Evolutionary conservation across 441 rosid species (phyloP).

Genomic region (Jatropha multifida): DNA sequence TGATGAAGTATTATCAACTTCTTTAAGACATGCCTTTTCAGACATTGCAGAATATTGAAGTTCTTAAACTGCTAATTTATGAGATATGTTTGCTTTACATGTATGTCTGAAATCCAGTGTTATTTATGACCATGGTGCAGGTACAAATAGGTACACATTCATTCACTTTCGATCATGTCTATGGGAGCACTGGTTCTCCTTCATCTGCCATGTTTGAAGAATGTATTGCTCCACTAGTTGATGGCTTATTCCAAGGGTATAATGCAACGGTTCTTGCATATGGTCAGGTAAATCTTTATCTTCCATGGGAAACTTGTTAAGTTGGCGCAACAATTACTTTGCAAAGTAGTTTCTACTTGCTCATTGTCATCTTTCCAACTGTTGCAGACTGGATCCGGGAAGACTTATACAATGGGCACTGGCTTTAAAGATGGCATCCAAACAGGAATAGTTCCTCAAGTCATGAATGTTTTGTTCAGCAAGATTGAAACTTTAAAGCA

Average conservation of each 20-base stretch:
- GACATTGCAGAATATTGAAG: not conserved
- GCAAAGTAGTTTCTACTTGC: conserved; percentile 11
- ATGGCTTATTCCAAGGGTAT: conserved; percentile 97
- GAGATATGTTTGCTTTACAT: not conserved
- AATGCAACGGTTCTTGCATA: conserved; percentile 98
- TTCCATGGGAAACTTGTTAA: conserved; percentile 12
- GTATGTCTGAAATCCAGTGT: conserved; percentile 3
- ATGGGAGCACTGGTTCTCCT: conserved; percentile 79
- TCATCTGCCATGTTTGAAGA: conserved; percentile 81
- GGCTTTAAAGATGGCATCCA: conserved; percentile 78
- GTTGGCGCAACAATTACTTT: not conserved
- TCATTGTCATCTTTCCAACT: conserved; percentile 25
- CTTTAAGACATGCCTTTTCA: not conserved
- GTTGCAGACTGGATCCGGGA: conserved; percentile 96
- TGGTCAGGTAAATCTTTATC: conserved; percentile 70
- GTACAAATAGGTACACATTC: conserved; percentile 95
- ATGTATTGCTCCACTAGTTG: conserved; percentile 80
- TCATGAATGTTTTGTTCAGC: conserved; percentile 77
- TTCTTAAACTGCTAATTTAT: not conserved
- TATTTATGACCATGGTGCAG: conserved; percentile 38
- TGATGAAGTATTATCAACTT: not conserved
- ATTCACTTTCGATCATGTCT: conserved; percentile 95
- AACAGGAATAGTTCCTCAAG: conserved; percentile 81
- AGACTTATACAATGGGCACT: conserved; percentile 99
- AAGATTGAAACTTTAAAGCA: conserved; percentile 77